A percentile compares a stretch with the other conserved stretches of the same genome.
Evolutionary conservation across 31 red algal genomes (phyloP).

Genomic region (Endocladia muricata): DNA sequence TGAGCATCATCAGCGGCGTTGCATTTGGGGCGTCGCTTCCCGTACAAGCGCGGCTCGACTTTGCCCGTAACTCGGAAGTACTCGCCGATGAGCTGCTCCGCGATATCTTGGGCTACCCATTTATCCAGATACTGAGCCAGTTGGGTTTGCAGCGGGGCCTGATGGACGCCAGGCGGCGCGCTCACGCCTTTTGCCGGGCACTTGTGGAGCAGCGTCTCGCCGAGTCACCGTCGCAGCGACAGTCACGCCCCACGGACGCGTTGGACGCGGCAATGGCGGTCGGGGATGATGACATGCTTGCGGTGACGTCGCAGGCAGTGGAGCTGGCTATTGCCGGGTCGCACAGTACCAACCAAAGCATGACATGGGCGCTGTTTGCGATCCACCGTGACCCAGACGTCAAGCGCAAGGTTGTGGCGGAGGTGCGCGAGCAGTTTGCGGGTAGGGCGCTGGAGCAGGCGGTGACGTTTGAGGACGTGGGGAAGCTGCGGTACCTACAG

Average conservation of each 20-base stretch:
- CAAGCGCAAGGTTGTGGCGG: neutral
- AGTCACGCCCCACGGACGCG: slow-evolving; percentile 16
- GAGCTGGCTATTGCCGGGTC: slow-evolving; percentile 32
- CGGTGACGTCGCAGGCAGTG: slow-evolving; percentile 14
- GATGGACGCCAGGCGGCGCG: neutral
- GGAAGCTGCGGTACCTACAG: slow-evolving; percentile 15
- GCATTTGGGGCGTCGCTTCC: slow-evolving; percentile 28
- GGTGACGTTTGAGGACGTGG: slow-evolving; percentile 27
- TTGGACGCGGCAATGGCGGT: slow-evolving; percentile 21
- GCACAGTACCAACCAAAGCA: neutral
- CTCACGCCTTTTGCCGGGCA: neutral
- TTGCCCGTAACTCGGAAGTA: neutral
- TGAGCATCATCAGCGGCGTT: slow-evolving; percentile 17
- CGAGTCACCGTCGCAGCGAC: neutral
- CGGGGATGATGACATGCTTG: neutral
- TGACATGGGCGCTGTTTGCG: neutral
- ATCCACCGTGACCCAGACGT: slow-evolving; percentile 1
- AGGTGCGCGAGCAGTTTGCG: slow-evolving; percentile 9
- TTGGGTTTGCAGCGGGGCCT: slow-evolving; percentile 9
- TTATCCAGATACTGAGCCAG: slow-evolving; percentile 7
- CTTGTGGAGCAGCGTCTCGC: neutral
- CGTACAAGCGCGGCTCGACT: neutral
- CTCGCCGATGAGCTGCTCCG: slow-evolving; percentile 5
- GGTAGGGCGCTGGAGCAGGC: neutral
- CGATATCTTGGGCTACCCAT: slow-evolving; percentile 30